Evolutionary conservation across 2,329 filamentous ascomycete genomes (phyloP).

Genomic region (Beauveria pseudobassiana): DNA sequence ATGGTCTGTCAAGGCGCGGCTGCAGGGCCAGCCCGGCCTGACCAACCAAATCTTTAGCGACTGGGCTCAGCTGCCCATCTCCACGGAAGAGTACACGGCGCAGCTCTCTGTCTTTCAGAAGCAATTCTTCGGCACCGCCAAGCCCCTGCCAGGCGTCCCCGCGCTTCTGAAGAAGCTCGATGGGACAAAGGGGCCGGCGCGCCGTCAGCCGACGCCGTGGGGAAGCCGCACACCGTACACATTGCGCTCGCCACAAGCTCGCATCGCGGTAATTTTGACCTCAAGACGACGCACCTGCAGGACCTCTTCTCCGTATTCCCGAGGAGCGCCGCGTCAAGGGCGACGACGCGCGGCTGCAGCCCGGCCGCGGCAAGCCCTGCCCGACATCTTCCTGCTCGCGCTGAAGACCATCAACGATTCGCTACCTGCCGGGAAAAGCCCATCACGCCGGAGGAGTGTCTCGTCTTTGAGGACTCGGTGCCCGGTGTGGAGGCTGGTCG

Average conservation of each 20-base stretch:
- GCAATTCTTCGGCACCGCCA: conserved; percentile 64
- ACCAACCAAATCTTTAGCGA: conserved; percentile 54
- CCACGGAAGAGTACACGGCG: conserved; percentile 56
- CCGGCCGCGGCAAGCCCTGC: conserved; percentile 88
- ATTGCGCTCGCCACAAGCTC: conserved; percentile 84
- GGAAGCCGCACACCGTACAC: conserved; percentile 45
- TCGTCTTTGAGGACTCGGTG: conserved; percentile 95
- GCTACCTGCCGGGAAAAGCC: conserved; percentile 53
- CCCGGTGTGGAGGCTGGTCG: conserved; percentile 86
- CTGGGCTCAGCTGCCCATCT: conserved; percentile 82
- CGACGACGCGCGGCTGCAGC: conserved; percentile 70
- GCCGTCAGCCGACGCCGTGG: neutral
- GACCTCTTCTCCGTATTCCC: conserved; percentile 59
- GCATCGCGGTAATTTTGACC: conserved; percentile 60
- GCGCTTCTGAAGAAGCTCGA: conserved; percentile 57
- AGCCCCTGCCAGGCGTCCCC: conserved; percentile 71
- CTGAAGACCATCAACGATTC: conserved; percentile 76
- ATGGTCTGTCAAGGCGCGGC: conserved; percentile 87
- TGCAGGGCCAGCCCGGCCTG: conserved; percentile 54
- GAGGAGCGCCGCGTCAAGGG: conserved; percentile 69
- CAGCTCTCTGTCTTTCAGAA: conserved; percentile 58
- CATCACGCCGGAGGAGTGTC: conserved; percentile 76
- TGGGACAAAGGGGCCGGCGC: conserved; percentile 25
- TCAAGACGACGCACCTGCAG: conserved; percentile 63
- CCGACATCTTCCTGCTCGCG: conserved; percentile 89